Evolutionary conservation across 306 rosid species (phyloP), one percentile per base, ranked within the genome.

Genomic region (Cicer judaicum): DNA sequence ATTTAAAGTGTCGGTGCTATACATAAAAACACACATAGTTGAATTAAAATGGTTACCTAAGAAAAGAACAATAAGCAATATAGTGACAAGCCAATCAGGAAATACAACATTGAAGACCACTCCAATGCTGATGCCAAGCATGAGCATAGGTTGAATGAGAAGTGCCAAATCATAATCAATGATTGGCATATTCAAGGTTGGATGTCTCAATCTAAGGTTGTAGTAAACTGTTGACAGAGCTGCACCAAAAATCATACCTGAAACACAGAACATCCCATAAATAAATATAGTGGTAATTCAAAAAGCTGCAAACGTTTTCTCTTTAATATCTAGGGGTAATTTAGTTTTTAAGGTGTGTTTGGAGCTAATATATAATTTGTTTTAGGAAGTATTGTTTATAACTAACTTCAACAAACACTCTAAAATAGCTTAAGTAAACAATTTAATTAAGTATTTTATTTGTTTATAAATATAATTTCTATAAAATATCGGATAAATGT

Each of bases 221-320:
- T 89, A 93, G 75, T 88, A 89, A 24, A 89, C 97, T 14, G 97
- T 91, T 29, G 98, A 91, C 14, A 12, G 71, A 36, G 97, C 89
- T 50, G 94, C 96, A 4, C 98, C 98, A 96, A 93, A 88, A 49
- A 93, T 89, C 98, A 93, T 93, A 79, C 97, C 98, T 93, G 86
- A 54, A 76, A 63, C 68, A 76, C 29, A 72, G 5, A 70, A 38
- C 8, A 36, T 13, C 15, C 13, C 5, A 65, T 43, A 43, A 70
- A 18, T 73, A 40, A 62, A 75, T 18, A 42, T 34, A 3, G 36
- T 10, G 38, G 7, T 10, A 73, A 34, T 57, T 46, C 2, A 7
- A 2, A 19, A 11, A 39, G 11, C 41, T 71, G 53, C 40, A 71
- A 12, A 1, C 6, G 24, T 52, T 52, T 8, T 9, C 13, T 14